Evolutionary conservation across 108 stramenopile species (phyloP).

Genomic region (Skeletonema menzelii): DNA sequence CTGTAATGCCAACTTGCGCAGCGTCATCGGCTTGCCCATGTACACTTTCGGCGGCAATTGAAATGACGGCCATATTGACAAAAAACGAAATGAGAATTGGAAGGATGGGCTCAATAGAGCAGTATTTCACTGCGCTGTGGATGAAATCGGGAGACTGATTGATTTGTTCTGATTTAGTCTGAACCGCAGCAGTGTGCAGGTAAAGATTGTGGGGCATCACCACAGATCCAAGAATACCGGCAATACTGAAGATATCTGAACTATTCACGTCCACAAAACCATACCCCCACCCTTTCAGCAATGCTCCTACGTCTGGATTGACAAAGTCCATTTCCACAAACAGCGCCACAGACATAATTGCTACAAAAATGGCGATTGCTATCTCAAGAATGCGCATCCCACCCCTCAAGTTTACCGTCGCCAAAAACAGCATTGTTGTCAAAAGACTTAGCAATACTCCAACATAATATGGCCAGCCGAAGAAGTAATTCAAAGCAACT

Average conservation of each 20-base stretch:
- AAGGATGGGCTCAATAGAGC: constrained; percentile 75
- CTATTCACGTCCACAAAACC: constrained; percentile 56
- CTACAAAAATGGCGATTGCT: constrained; percentile 71
- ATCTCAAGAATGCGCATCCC: constrained; percentile 75
- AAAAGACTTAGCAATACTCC: constrained; percentile 52
- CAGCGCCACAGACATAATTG: constrained; percentile 73
- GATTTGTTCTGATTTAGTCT: constrained; percentile 49
- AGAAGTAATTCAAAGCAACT: constrained; percentile 59
- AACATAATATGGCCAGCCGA: constrained; percentile 64
- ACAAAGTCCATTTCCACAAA: constrained; percentile 69
- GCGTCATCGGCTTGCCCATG: constrained; percentile 47
- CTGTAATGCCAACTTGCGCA: constrained; percentile 52
- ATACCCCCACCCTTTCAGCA: constrained; percentile 58
- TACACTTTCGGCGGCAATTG: constrained; percentile 81
- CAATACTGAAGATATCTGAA: constrained; percentile 58
- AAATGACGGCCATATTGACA: constrained; percentile 82
- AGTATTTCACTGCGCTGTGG: constrained; percentile 69
- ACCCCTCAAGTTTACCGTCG: constrained; percentile 43
- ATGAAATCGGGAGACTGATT: constrained; percentile 39
- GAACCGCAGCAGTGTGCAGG: constrained; percentile 81
- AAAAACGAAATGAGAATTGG: constrained; percentile 79
- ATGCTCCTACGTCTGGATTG: constrained; percentile 39
- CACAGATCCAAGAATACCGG: constrained; percentile 78
- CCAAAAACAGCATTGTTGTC: constrained; percentile 79
- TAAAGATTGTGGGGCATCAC: constrained; percentile 92